These are phyloP conservation scores for Phytopythium ostracodes DNA, from an alignment of 352 stramenopile genomes.

Conservation along the genomic window DNA sequence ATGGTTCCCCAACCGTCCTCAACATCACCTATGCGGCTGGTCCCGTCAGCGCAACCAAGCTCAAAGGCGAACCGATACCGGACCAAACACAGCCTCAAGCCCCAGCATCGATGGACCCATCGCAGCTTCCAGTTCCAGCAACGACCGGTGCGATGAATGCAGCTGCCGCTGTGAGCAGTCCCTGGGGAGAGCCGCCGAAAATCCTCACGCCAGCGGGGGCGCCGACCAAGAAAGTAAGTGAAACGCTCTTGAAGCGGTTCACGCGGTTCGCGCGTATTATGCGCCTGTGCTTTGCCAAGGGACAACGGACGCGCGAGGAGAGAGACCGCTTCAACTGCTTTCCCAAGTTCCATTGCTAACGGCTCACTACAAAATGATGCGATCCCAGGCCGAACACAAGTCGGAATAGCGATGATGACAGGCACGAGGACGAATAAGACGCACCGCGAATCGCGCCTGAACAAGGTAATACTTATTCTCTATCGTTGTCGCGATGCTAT, in stretches of 20 bases:
- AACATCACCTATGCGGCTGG: neutral
- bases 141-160: neutral
- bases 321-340: no score
- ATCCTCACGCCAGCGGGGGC: no score
- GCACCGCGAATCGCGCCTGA: no score
- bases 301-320: no score
- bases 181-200: neutral
- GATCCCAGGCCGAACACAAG: neutral
- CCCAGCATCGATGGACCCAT: neutral
- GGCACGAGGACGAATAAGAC: no score
- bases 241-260: neutral
- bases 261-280: neutral
- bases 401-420: no score
- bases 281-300: neutral
- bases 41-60: neutral
- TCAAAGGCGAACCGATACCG: neutral
- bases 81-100: no score
- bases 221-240: neutral
- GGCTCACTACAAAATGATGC: neutral
- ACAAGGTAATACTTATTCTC: no score
- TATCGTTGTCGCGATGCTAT: no score
- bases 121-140: neutral
- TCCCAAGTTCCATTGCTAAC: no score
- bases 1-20: neutral
- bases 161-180: neutral